Evolutionary conservation across 768 basidiomycete genomes (phyloP), one percentile per base, ranked within the genome.

Genomic region (Porphyrellus cyaneotinctus): DNA sequence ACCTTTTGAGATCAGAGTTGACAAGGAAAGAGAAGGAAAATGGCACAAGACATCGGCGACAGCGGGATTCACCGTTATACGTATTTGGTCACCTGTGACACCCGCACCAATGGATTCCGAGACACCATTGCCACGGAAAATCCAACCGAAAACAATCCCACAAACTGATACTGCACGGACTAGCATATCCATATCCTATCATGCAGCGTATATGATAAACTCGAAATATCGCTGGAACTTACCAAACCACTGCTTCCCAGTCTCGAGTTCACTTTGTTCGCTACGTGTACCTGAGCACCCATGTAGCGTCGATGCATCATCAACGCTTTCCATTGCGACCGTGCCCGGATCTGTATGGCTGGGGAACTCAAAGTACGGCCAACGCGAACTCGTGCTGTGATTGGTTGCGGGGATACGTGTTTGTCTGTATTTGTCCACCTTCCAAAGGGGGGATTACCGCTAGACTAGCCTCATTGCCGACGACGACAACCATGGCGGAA

Each of bases 11-110:
- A 28, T 28, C 26, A 9, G 10, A 38, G 37, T 38, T 18, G 37
- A 44, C 30, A n/a, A 18, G 18, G 30, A 53, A 43, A 31, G 90
- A 90, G 84, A 37, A 87, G 85, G 70, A 22, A 42, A 35, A 24
- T 6, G 46, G 31, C 43, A 43, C 43, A 28, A 31, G 43, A 43
- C 43, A 43, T 15, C 10, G 18, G 8, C 2, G 13, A 26, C 23
- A 28, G 26, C 18, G 43, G 26, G 33, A 41, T 47, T 35, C 46
- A 18, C 50, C 35, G 26, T 14, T 50, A 18, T 33, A 55, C 57
- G 48, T 51, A 63, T 62, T 62, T 63, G 61, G 57, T 36, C 31
- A 50, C 17, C 31, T 43, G 11, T 18, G 24, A 18, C 49, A 57
- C 47, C 57, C 60, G 61, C 51, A 49, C 31, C 20, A 54, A 60